Conservation (phyloP, 345 rosid species). For the Linum trigynum region DNA sequence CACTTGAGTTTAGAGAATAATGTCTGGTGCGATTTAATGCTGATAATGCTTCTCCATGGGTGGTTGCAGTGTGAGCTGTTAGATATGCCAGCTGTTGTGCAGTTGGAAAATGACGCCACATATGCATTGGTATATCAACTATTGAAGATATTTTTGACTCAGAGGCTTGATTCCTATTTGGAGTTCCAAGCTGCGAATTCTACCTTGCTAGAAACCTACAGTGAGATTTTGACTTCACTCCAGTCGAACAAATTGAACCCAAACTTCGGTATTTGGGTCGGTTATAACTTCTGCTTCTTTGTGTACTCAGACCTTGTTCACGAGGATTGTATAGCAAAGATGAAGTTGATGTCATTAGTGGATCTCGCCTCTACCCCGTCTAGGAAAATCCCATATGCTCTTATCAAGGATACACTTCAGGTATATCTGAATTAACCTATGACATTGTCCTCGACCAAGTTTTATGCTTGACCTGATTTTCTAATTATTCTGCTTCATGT, state of each 20-base stretch:
- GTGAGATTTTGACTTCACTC: conserved; percentile 24
- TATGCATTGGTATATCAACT: conserved; percentile 69
- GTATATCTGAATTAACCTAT: conserved; percentile 25
- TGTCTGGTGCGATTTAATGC: not conserved
- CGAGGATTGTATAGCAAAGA: conserved; percentile 78
- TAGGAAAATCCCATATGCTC: conserved; percentile 58
- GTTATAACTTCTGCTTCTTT: not conserved
- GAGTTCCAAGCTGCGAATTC: conserved; percentile 77
- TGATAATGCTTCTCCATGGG: not conserved
- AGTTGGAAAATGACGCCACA: conserved; percentile 72
- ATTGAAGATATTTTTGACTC: conserved; percentile 69
- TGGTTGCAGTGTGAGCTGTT: conserved; percentile 78
- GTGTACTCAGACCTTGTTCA: conserved; percentile 59
- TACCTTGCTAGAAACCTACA: conserved; percentile 54
- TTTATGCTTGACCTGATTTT: not conserved
- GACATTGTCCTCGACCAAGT: conserved; percentile 2
- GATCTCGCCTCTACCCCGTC: conserved; percentile 65
- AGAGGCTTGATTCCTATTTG: conserved; percentile 62
- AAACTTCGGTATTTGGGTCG: not conserved
- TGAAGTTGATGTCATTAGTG: conserved; percentile 75
- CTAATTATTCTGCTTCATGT: conserved; percentile 4
- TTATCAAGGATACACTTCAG: conserved; percentile 60
- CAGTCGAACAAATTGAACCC: not conserved
- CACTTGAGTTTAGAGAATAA: not conserved
- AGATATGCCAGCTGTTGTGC: conserved; percentile 79